Conservation (phyloP, 2,329 filamentous ascomycete species). For the Alternaria arbusti region DNA sequence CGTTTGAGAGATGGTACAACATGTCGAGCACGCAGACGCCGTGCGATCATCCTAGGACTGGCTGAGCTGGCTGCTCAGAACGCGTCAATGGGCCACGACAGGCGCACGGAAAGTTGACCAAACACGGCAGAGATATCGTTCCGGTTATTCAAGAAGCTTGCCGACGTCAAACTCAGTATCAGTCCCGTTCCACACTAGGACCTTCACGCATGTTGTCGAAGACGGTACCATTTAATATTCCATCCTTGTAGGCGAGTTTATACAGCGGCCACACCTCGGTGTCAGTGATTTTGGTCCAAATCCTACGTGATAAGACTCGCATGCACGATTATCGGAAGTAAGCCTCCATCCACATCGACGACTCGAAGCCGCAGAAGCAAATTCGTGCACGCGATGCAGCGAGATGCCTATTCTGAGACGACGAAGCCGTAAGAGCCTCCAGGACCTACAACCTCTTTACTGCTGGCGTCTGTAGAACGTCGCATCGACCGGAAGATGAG, state of each 20-base stretch:
- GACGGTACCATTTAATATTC: not conserved
- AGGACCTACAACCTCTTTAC: not conserved
- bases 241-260: not conserved
- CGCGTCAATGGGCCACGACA: not conserved
- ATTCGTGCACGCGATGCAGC: not conserved
- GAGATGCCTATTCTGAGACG: not conserved
- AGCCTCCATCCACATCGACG: not conserved
- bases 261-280: constrained; percentile 2
- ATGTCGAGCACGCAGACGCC: not conserved
- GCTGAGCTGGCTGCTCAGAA: not conserved
- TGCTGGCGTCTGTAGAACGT: not conserved
- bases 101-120: not conserved
- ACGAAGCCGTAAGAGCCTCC: not conserved
- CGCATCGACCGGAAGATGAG: not conserved
- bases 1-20: not conserved
- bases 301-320: not conserved
- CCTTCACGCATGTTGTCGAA: not conserved
- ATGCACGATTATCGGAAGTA: not conserved
- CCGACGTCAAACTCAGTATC: not conserved
- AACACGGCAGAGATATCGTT: not conserved
- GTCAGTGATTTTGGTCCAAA: not conserved
- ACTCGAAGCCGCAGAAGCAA: not conserved
- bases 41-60: not conserved
- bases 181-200: not conserved
- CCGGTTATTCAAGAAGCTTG: not conserved